Evolutionary conservation across 768 basidiomycete species (phyloP).

Genomic region (Lactarius evosmus): DNA sequence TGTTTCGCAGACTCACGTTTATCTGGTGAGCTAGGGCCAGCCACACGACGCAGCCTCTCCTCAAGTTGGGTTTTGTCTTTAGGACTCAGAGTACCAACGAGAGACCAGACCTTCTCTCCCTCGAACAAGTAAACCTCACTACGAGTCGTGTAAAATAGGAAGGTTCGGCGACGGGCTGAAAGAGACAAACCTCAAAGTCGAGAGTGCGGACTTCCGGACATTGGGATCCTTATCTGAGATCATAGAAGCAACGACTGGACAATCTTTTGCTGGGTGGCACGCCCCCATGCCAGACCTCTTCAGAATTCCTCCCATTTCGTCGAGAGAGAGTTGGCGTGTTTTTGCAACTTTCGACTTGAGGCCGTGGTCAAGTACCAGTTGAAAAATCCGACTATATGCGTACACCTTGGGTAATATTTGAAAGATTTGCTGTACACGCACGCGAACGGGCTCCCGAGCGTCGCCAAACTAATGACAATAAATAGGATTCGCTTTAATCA

Average conservation of each 20-base stretch:
- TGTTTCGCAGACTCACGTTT: slow-evolving; percentile 39
- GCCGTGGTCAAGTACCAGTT: slow-evolving; percentile 83
- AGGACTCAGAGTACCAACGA: slow-evolving; percentile 69
- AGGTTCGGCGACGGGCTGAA: slow-evolving; percentile 14
- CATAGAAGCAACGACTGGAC: slow-evolving; percentile 71
- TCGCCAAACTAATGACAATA: slow-evolving; percentile 74
- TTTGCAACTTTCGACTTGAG: slow-evolving; percentile 88
- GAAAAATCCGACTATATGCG: slow-evolving; percentile 89
- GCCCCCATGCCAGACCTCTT: slow-evolving; percentile 80
- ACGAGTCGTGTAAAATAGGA: slow-evolving; percentile 12
- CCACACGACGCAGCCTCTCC: slow-evolving; percentile 80
- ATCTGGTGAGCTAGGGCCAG: slow-evolving; percentile 55
- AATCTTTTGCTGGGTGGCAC: slow-evolving; percentile 78
- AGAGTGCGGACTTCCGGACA: slow-evolving; percentile 84
- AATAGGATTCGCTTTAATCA: neutral
- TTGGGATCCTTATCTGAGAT: slow-evolving; percentile 87
- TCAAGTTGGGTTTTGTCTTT: slow-evolving; percentile 94
- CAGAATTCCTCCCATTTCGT: slow-evolving; percentile 73
- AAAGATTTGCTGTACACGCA: slow-evolving; percentile 79
- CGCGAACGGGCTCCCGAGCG: slow-evolving; percentile 75
- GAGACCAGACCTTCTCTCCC: slow-evolving; percentile 81
- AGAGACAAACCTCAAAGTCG: slow-evolving; percentile 66
- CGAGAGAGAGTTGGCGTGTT: slow-evolving; percentile 81
- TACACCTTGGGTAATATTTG: slow-evolving; percentile 86
- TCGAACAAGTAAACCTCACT: slow-evolving; percentile 81